These are phyloP conservation scores for Betula pendula DNA, from an alignment of 306 rosid genomes.

Conservation along the genomic window DNA sequence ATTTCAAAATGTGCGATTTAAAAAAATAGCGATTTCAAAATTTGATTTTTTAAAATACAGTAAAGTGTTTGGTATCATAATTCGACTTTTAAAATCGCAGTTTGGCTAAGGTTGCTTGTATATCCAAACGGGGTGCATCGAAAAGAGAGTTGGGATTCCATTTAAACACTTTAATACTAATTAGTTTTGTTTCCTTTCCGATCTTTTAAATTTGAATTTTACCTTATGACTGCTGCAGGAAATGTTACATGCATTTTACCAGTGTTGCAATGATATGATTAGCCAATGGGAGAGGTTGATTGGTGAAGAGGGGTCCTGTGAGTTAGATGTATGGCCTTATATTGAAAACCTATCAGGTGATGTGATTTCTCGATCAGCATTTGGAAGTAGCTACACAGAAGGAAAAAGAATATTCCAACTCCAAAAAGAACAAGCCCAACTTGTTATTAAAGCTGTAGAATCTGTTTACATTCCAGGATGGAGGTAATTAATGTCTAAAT, in stretches of 20 bases:
- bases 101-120: no score
- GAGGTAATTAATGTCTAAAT: constrained; percentile 34
- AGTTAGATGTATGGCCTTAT: constrained; percentile 43
- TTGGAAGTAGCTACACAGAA: constrained; percentile 41
- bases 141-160: no score
- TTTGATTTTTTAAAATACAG: no score
- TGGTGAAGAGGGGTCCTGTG: constrained; percentile 16
- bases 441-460: not conserved
- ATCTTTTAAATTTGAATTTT: not conserved
- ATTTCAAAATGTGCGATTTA: no score
- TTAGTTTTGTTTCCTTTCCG: no score
- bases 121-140: no score
- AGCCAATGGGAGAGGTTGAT: constrained; percentile 33
- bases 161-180: no score
- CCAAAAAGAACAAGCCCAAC: constrained; percentile 16
- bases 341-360: constrained; percentile 26
- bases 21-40: no score
- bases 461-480: constrained; percentile 38
- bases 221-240: constrained; percentile 6
- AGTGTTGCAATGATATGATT: constrained; percentile 30
- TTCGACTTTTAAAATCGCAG: no score
- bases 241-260: constrained; percentile 29
- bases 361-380: constrained; percentile 38
- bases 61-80: no score
- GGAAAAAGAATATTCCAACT: constrained; percentile 35